Evolutionary conservation across 2,329 filamentous ascomycete genomes (phyloP).

Genomic region (Thielaviopsis euricoi): DNA sequence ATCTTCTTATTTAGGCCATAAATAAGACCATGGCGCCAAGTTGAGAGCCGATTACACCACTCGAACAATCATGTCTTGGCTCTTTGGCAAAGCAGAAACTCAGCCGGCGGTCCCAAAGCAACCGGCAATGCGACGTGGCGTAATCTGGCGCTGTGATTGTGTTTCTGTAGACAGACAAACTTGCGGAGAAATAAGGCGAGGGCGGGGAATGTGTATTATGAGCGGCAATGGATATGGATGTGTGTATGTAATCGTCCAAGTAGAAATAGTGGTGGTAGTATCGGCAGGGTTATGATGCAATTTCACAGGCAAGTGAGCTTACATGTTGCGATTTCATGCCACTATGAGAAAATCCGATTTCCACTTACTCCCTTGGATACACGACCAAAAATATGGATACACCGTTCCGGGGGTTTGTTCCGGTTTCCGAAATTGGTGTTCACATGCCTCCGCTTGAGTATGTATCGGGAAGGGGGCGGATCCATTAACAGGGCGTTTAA

Average conservation of each 20-base stretch:
- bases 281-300: not conserved
- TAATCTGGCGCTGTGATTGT: not conserved
- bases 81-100: not conserved
- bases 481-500: too few relatives aligned
- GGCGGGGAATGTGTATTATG: not conserved
- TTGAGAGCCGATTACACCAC: not conserved
- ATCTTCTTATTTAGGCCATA: not conserved
- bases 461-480: too few relatives aligned
- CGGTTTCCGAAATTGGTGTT: not conserved
- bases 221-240: too few relatives aligned
- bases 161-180: not conserved
- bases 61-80: not conserved
- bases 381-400: not conserved
- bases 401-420: not conserved
- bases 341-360: not conserved
- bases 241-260: too few relatives aligned
- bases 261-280: too few relatives aligned
- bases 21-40: not conserved
- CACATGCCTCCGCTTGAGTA: too few relatives aligned
- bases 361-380: not conserved
- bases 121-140: not conserved
- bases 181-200: not conserved
- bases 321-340: not conserved
- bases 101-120: not conserved
- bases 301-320: not conserved